Evolutionary conservation across 2,329 filamentous ascomycete genomes (phyloP).

Genomic region (Zymoseptoria ardabiliae): DNA sequence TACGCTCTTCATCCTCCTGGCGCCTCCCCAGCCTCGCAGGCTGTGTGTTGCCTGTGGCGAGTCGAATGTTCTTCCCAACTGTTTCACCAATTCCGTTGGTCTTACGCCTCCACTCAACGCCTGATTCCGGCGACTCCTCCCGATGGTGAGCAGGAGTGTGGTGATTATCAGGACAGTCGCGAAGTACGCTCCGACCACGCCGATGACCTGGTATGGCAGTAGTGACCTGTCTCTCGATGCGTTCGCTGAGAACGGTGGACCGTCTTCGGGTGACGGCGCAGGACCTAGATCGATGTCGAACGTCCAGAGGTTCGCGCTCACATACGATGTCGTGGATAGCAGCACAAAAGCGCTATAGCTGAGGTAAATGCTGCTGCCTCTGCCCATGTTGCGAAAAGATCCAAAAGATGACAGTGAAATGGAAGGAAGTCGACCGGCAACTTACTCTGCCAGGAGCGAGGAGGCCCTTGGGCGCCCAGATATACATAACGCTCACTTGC

Average conservation of each 20-base stretch:
- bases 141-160: slow-evolving; percentile 45
- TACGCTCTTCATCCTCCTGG: slow-evolving; percentile 20
- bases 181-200: slow-evolving; percentile 77
- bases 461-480: slow-evolving; percentile 12
- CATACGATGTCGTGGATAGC: slow-evolving; percentile 12
- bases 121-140: slow-evolving; percentile 37
- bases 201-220: slow-evolving; percentile 75
- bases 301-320: slow-evolving; percentile 26
- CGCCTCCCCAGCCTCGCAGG: slow-evolving; percentile 21
- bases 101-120: slow-evolving; percentile 44
- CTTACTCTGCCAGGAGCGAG: slow-evolving; percentile 10
- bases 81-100: slow-evolving; percentile 53
- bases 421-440: slow-evolving; percentile 9
- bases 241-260: slow-evolving; percentile 51
- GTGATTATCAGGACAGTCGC: slow-evolving; percentile 68
- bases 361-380: slow-evolving; percentile 19
- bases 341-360: slow-evolving; percentile 25
- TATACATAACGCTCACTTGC: slow-evolving; percentile 6
- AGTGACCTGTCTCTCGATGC: slow-evolving; percentile 55
- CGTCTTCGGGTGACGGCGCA: slow-evolving; percentile 53
- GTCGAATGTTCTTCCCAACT: slow-evolving; percentile 21
- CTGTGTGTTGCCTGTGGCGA: slow-evolving; percentile 8
- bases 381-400: slow-evolving; percentile 16
- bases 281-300: slow-evolving; percentile 49
- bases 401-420: neutral